Evolutionary conservation across 1,139 yeast species (phyloP).

Genomic region (Zygotorulaspora mrakii): DNA sequence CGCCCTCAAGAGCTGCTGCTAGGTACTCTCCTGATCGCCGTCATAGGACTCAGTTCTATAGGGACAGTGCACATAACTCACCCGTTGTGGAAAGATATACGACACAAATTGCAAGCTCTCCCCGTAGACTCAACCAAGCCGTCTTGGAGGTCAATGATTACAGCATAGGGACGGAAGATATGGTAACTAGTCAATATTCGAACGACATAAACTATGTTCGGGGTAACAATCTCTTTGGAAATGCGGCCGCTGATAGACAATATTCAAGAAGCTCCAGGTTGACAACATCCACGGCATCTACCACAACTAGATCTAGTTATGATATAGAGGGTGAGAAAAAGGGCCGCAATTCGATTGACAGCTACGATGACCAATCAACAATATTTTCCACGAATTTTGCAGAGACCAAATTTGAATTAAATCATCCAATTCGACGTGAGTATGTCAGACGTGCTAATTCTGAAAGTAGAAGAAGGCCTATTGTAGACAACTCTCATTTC

Average conservation of each 20-base stretch:
- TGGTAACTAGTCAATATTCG: conserved; percentile 20
- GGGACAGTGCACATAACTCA: conserved; percentile 33
- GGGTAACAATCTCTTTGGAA: conserved; percentile 17
- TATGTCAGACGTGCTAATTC: conserved; percentile 50
- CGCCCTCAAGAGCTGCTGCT: conserved; percentile 47
- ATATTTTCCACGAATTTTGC: conserved; percentile 38
- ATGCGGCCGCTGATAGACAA: conserved; percentile 10
- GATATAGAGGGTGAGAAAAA: conserved; percentile 24
- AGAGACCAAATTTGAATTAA: conserved; percentile 35
- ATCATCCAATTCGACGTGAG: conserved; percentile 50
- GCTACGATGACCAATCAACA: conserved; percentile 33
- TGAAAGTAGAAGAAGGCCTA: conserved; percentile 56
- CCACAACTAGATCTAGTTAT: conserved; percentile 26
- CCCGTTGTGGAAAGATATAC: conserved; percentile 39
- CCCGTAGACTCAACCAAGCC: conserved; percentile 52
- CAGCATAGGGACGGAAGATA: conserved; percentile 35
- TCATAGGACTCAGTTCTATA: conserved; percentile 30
- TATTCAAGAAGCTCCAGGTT: conserved; percentile 24
- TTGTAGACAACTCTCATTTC: conserved; percentile 52
- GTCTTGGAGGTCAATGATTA: conserved; percentile 47
- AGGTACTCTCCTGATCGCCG: conserved; percentile 38
- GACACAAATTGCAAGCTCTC: conserved; percentile 63
- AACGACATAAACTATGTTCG: conserved; percentile 7
- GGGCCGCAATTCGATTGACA: conserved; percentile 27
- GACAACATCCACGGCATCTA: conserved; percentile 29